Percentiles rank a stretch among this genome's conserved stretches.
Evolutionary conservation across 2,329 filamentous ascomycete species (phyloP).

Genomic region (Neonectria magnoliae): DNA sequence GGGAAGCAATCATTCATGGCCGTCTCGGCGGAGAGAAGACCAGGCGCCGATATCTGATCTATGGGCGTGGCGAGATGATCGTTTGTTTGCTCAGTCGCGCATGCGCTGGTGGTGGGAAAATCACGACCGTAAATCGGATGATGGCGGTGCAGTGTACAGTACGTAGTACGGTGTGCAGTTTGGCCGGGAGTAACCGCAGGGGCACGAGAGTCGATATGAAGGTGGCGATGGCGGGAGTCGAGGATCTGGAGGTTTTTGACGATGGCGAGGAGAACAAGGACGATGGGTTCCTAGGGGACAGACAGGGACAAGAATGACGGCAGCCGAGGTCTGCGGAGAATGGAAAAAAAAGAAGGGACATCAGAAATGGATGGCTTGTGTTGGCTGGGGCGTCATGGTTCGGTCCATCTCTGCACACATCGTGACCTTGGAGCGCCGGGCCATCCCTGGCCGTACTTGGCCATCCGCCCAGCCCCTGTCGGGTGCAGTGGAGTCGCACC

Average conservation of each 20-base stretch:
- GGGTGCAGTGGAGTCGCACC: constrained; percentile 30
- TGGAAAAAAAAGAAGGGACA: constrained; percentile 34
- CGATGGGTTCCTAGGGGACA: constrained; percentile 11
- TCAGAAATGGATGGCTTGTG: constrained; percentile 38
- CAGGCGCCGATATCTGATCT: constrained; percentile 5
- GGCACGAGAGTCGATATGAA: background rate
- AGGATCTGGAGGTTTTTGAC: constrained; percentile 2
- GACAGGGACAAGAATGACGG: background rate
- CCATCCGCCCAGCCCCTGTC: constrained; percentile 32
- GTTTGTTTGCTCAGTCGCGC: background rate
- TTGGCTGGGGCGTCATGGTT: constrained; percentile 42
- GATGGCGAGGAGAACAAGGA: constrained; percentile 12
- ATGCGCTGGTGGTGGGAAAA: constrained; percentile 7
- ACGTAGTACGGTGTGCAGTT: constrained; percentile 2
- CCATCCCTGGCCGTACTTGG: constrained; percentile 34
- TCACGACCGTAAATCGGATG: constrained; percentile 20
- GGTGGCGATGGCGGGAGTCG: background rate
- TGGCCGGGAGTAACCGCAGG: constrained; percentile 14
- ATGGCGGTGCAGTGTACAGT: constrained; percentile 11
- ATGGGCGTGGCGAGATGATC: background rate
- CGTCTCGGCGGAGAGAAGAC: constrained; percentile 5
- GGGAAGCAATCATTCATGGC: constrained; percentile 27
- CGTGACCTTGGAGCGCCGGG: constrained; percentile 39
- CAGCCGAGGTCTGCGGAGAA: constrained; percentile 21
- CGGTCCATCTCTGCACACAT: constrained; percentile 43